phyloP scores from a whole-genome alignment of 371 early-diverging fungal species.

The Lichtheimia ramosa region DNA sequence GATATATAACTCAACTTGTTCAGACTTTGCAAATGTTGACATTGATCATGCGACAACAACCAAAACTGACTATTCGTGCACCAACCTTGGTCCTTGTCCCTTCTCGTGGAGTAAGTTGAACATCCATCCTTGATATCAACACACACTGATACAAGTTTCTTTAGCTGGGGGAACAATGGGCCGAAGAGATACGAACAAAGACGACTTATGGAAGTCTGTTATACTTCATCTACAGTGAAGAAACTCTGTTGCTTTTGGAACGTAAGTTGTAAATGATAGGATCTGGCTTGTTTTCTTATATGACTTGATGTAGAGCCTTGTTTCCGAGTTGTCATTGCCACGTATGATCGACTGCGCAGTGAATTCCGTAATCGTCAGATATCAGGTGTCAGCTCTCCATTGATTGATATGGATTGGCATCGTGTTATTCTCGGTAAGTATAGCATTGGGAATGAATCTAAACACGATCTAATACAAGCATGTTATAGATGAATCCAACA shows the following conservation, averaged over 20 bases:
- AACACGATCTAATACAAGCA: not conserved
- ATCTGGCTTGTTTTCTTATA: not conserved
- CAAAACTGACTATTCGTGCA: constrained; percentile 26
- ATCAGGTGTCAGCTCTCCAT: constrained; percentile 17
- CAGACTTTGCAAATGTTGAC: constrained; percentile 41
- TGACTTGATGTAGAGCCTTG: constrained; percentile 20
- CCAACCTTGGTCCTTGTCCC: constrained; percentile 40
- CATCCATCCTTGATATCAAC: not conserved
- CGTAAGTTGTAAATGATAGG: constrained; percentile 17
- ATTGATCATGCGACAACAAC: constrained; percentile 39
- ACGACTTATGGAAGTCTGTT: constrained; percentile 48
- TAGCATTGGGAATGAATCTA: not conserved
- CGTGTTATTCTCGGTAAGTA: constrained; percentile 43
- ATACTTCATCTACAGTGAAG: constrained; percentile 39
- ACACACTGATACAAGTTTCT: not conserved
- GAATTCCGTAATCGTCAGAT: constrained; percentile 25
- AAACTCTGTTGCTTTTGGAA: constrained; percentile 27
- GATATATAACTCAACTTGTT: not conserved
- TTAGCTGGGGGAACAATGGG: constrained; percentile 65
- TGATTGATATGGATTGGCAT: constrained; percentile 50
- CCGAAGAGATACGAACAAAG: constrained; percentile 60
- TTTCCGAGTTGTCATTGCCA: constrained; percentile 42
- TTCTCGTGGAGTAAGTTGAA: constrained; percentile 31
- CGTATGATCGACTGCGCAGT: constrained; percentile 37
- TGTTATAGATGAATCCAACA: constrained; percentile 84